Percentiles rank a stretch among this genome's conserved stretches.
Evolutionary conservation across 805 yeast species (phyloP).

Genomic region (Yarrowia hollandica): DNA sequence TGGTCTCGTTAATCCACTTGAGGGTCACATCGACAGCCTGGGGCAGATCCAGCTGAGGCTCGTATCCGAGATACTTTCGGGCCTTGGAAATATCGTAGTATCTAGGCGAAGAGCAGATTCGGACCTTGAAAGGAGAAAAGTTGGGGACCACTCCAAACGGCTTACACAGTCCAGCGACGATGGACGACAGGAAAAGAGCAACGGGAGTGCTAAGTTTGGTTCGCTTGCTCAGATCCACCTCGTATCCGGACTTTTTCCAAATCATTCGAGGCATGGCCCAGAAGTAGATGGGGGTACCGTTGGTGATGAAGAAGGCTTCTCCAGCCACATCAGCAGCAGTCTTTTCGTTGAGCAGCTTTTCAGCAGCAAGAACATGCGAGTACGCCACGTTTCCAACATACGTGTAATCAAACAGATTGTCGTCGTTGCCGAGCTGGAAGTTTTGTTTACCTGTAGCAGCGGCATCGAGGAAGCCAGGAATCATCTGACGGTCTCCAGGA

Average conservation of each 20-base stretch:
- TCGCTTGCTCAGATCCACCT: conserved; percentile 62
- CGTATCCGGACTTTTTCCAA: conserved; percentile 92
- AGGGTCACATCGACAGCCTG: conserved; percentile 20
- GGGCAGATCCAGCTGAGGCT: conserved; percentile 49
- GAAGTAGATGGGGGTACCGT: conserved; percentile 91
- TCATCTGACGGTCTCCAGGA: conserved; percentile 96
- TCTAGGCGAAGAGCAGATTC: conserved; percentile 86
- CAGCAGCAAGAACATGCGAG: conserved; percentile 90
- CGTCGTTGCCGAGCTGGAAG: conserved; percentile 92
- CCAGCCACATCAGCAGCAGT: conserved; percentile 61
- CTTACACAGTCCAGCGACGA: conserved; percentile 72
- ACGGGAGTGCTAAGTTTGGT: conserved; percentile 45
- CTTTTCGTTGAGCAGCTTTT: conserved; percentile 56
- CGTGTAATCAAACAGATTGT: conserved; percentile 93
- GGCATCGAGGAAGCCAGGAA: conserved; percentile 85
- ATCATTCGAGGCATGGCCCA: conserved; percentile 97
- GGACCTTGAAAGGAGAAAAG: conserved; percentile 93
- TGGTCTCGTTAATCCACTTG: conserved; percentile 29
- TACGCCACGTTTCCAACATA: conserved; percentile 98
- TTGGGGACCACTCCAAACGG: conserved; percentile 82
- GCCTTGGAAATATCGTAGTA: conserved; percentile 93
- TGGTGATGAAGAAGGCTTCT: conserved; percentile 84
- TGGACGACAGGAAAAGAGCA: conserved; percentile 80
- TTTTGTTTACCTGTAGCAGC: conserved; percentile 83
- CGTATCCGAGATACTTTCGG: conserved; percentile 69